Evolutionary conservation across 148 eudicot species (phyloP).

Genomic region (Oxyria digyna): DNA sequence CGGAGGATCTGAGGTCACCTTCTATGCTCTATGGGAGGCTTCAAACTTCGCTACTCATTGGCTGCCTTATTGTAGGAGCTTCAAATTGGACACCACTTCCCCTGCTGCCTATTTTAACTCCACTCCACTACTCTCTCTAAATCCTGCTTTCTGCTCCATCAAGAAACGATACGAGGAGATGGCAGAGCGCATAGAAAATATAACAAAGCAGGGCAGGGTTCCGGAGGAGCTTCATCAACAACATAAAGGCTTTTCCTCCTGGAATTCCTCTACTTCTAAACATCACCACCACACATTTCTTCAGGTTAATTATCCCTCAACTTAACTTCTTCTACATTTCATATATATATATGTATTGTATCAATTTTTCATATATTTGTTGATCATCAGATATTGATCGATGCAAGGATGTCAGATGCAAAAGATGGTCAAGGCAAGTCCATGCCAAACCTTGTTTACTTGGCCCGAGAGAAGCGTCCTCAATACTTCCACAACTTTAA

Average conservation of each 20-base stretch:
- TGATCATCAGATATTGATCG: too few relatives aligned
- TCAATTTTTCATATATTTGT: too few relatives aligned
- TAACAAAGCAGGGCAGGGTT: conserved; percentile 27
- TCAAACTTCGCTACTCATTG: conserved; percentile 45
- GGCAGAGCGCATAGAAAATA: conserved; percentile 41
- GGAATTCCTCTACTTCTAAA: conserved; percentile 45
- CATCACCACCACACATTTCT: conserved; percentile 63
- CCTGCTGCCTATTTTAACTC: conserved; percentile 51
- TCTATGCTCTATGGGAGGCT: conserved; percentile 65
- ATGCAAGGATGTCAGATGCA: too few relatives aligned
- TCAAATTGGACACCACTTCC: conserved; percentile 49
- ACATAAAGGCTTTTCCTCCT: conserved; percentile 60
- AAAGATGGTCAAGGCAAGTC: too few relatives aligned
- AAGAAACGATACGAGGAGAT: conserved; percentile 60
- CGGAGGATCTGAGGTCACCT: conserved; percentile 62
- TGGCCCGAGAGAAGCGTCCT: too few relatives aligned
- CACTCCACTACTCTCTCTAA: conserved; percentile 12
- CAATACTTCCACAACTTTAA: too few relatives aligned
- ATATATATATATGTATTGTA: too few relatives aligned
- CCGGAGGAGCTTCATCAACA: conserved; percentile 24
- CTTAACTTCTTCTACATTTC: too few relatives aligned
- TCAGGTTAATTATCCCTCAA: conserved; percentile 30
- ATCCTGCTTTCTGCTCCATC: conserved; percentile 22
- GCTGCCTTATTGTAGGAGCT: conserved; percentile 65
- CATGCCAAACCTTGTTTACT: too few relatives aligned